Base-by-base conservation (phyloP, 2,329 filamentous ascomycete species). In the Trichophaea hybrida region DNA sequence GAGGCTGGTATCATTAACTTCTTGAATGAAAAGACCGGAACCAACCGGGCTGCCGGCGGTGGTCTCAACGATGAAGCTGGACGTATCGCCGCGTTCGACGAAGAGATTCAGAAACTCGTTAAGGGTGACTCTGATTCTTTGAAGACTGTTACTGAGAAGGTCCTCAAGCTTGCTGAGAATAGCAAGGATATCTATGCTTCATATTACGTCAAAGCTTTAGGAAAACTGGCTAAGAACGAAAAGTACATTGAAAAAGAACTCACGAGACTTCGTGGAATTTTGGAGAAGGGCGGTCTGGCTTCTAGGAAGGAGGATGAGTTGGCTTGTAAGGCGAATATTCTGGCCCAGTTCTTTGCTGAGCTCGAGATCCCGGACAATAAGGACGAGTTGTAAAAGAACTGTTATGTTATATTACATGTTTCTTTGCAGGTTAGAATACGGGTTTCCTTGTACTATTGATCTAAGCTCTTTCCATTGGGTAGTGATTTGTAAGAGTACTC, bases 1-100 rank as follows among this genome's bases (percentile, higher is more conserved):
- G 88, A 96, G 77, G 77, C 80, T 51, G 85, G 83, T 65, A 77
- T 98, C 46, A 73, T 97, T 67, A 73, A 79, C 4, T 98, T 85
- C 76, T 72, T 98, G 74, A 98, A 98, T 78, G 78, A 83, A 68
- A 86, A 96, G 76, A 80, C 88, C 12, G 90, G 89, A 67, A 94
- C 90, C 1, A 83, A 94, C 80, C 88, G 93, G 68, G 76, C 81
- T 58, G 77, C 80, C 55, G 93, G 93, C 58, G 93, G 93, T 64
- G 83, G 82, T 51, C 82, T 98, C 49, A 81, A 93, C 71, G 76
- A 77, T 24, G 77, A 80, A 54, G 93, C 89, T 37, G 94, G 93
- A 67, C 94, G 88, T 53, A 83, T 98, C 66, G 82, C 84, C 64
- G 77, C 78, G 50, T 79, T 98, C 59, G 88, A 97, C 74, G 73